Evolutionary conservation across 1,139 yeast genomes (phyloP).

Genomic region (Debaryomyces coudertii): DNA sequence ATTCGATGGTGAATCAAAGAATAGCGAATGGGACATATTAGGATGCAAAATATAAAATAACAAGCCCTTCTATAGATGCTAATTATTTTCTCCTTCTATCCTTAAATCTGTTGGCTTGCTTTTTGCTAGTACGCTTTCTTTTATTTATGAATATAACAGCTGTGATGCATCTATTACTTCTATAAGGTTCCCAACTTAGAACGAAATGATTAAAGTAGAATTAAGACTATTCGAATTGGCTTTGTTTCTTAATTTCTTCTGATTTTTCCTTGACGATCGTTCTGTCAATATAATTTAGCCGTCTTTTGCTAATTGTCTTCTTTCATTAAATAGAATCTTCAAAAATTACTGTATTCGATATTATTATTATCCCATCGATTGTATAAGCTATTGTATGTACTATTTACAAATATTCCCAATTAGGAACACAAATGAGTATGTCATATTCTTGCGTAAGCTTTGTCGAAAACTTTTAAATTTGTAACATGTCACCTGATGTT

Average conservation of each 20-base stretch:
- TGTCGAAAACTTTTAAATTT: neutral
- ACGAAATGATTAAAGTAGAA: neutral
- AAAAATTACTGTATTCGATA: slow-evolving; percentile 5
- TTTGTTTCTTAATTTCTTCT: neutral
- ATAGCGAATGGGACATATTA: slow-evolving; percentile 13
- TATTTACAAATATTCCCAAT: slow-evolving; percentile 15
- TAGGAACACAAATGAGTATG: slow-evolving; percentile 13
- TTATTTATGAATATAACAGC: neutral
- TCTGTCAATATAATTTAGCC: neutral
- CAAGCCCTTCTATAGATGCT: neutral
- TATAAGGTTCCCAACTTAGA: neutral
- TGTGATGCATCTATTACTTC: slow-evolving; percentile 1
- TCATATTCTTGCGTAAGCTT: neutral
- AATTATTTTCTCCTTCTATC: neutral
- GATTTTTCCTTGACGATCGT: neutral
- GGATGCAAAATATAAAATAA: slow-evolving; percentile 1
- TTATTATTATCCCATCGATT: slow-evolving; percentile 3
- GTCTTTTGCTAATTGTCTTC: slow-evolving; percentile 4
- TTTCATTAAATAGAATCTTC: slow-evolving; percentile 2
- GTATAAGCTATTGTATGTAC: slow-evolving; percentile 3
- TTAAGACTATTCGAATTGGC: neutral
- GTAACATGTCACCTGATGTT: neutral
- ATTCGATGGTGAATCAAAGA: slow-evolving; percentile 13
- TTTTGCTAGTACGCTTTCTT: neutral
- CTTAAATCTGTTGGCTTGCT: neutral